A percentile compares a stretch with the other conserved stretches of the same genome.
Conservation (phyloP, 1,284 basidiomycete species). For the Entoloma clypeatum region DNA sequence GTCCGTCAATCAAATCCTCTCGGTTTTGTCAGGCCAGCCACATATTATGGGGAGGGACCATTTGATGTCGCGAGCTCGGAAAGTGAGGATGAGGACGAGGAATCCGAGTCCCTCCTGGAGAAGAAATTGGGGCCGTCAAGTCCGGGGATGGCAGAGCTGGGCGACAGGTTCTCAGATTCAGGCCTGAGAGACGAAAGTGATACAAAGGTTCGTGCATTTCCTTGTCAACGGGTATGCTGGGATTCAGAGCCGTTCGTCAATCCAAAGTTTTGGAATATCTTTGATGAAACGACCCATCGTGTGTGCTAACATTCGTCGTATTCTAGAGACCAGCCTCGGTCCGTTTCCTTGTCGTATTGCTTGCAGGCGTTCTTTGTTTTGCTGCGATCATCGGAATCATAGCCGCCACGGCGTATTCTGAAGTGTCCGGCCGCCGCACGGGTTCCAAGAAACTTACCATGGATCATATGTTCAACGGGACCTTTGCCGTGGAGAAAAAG, state of each 20-base stretch:
- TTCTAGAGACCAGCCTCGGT: conserved; percentile 36
- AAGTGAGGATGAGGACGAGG: conserved; percentile 63
- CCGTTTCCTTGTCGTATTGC: conserved; percentile 50
- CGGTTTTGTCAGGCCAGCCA: conserved; percentile 33
- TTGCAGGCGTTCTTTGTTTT: conserved; percentile 51
- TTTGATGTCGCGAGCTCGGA: conserved; percentile 72
- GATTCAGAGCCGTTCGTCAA: too few species aligned
- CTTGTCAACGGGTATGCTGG: background rate
- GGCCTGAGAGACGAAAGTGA: conserved; percentile 8
- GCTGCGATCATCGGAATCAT: conserved; percentile 65
- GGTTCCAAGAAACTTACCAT: conserved; percentile 72
- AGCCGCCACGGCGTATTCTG: conserved; percentile 66
- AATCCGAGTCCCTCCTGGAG: conserved; percentile 46
- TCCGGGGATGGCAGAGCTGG: conserved; percentile 30
- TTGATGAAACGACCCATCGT: too few species aligned
- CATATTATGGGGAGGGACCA: conserved; percentile 67
- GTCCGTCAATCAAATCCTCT: too few species aligned
- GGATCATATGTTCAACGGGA: conserved; percentile 89
- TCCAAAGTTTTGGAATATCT: too few species aligned
- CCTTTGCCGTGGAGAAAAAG: conserved; percentile 53
- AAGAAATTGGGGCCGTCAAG: conserved; percentile 31
- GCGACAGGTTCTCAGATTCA: conserved; percentile 12
- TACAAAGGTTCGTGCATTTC: conserved; percentile 7
- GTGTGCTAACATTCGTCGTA: conserved; percentile 3
- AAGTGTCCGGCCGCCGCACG: conserved; percentile 45